Conservation (phyloP, 768 basidiomycete species). For the Punctularia strigosozonata region DNA sequence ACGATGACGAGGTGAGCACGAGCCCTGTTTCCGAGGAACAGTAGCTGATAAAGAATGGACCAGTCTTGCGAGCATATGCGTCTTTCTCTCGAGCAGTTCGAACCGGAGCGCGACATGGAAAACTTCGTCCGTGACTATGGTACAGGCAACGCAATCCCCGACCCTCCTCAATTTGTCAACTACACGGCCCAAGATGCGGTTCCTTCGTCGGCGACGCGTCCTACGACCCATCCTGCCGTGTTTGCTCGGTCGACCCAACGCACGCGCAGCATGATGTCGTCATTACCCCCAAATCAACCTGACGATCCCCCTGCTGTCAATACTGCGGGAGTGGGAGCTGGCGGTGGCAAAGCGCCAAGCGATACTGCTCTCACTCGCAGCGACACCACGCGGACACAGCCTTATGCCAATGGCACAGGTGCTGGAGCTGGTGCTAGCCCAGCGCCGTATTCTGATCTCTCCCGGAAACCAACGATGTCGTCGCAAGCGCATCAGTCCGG, state of each 20-base stretch:
- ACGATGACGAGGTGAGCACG: constrained; percentile 88
- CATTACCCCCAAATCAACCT: constrained; percentile 22
- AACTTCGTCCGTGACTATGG: constrained; percentile 83
- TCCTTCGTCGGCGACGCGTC: constrained; percentile 43
- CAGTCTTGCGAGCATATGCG: constrained; percentile 90
- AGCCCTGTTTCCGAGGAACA: background rate
- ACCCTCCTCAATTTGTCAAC: constrained; percentile 80
- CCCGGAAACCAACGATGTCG: constrained; percentile 4
- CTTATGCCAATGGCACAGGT: constrained; percentile 6
- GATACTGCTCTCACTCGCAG: constrained; percentile 17
- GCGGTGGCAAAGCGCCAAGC: constrained; percentile 26
- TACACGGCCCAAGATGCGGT: constrained; percentile 59
- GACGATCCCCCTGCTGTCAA: constrained; percentile 38
- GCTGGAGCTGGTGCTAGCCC: background rate
- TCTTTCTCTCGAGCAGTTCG: constrained; percentile 78
- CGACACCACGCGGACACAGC: constrained; percentile 14
- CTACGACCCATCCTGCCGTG: constrained; percentile 43
- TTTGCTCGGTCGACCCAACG: constrained; percentile 35
- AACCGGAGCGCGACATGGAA: constrained; percentile 80
- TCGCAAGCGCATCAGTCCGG: constrained; percentile 3
- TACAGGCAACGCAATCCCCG: constrained; percentile 80
- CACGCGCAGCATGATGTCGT: constrained; percentile 11
- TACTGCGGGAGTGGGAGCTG: constrained; percentile 63
- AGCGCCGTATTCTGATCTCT: constrained; percentile 3
- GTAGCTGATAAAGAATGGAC: background rate